Percentiles rank a stretch among this genome's conserved stretches.
These are phyloP conservation scores for Epithele typhae DNA, from an alignment of 768 basidiomycete genomes.

Conservation along the genomic window DNA sequence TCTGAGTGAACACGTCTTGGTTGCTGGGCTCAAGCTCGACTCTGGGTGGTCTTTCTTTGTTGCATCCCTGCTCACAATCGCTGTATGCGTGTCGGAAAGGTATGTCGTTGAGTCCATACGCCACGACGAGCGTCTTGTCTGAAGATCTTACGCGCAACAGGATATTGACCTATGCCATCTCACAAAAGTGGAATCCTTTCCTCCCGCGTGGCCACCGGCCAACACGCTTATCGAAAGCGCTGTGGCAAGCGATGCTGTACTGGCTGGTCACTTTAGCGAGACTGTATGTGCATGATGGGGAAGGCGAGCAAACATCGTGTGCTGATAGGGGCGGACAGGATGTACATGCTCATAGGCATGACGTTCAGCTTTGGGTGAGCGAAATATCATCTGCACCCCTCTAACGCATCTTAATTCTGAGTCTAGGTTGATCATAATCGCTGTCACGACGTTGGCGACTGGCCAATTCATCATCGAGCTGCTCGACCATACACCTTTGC, in stretches of 20 bases:
- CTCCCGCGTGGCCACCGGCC: conserved; percentile 27
- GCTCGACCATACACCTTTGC: conserved; percentile 27
- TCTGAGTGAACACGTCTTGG: conserved; percentile 43
- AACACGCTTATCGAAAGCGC: conserved; percentile 41
- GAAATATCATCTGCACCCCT: not conserved
- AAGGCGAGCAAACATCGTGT: not conserved
- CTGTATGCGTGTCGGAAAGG: conserved; percentile 58
- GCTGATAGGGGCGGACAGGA: conserved; percentile 29
- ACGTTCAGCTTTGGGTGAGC: conserved; percentile 66
- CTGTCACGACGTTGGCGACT: conserved; percentile 48
- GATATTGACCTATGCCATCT: conserved; percentile 43
- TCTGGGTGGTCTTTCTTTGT: conserved; percentile 47
- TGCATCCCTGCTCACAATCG: conserved; percentile 39
- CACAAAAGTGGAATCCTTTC: conserved; percentile 46
- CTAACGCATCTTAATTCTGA: no score
- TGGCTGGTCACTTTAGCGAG: conserved; percentile 54
- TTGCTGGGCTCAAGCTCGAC: conserved; percentile 37
- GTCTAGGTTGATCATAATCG: conserved; percentile 44
- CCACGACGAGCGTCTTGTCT: not conserved
- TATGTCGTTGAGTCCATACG: conserved; percentile 23
- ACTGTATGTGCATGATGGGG: conserved; percentile 44
- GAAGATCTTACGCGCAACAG: conserved; percentile 27
- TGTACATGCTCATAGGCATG: conserved; percentile 75
- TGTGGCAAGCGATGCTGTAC: conserved; percentile 54
- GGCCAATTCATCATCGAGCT: conserved; percentile 57